Base-by-base conservation (phyloP, 1,284 basidiomycete species). In the Sanguinoderma infundibulare region DNA sequence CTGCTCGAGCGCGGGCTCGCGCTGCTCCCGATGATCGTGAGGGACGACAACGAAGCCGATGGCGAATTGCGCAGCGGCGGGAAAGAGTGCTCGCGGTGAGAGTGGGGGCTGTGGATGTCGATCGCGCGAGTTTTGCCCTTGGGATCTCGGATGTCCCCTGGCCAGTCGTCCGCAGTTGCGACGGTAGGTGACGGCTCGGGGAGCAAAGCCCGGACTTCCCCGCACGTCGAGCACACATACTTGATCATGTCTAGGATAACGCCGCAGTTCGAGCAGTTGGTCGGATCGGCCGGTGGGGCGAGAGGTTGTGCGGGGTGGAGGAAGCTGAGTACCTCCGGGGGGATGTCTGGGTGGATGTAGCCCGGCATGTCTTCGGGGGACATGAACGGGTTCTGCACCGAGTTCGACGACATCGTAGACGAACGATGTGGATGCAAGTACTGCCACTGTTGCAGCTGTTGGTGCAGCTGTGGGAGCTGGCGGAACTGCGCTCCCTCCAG, bases 151-250 rank as follows among this genome's bases (percentile, higher is more conserved):
- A n/a, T n/a, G n/a, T n/a, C n/a, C n/a, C n/a, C n/a, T 40, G 51
- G 46, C 15, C 54, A n/a, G 30, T 32, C 56, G 36, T 69, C 61
- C 36, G 49, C 32, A 3, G 49, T 51, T 3, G 49, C 49, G 30
- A 46, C 42, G 20, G 42, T 46, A 10, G 49, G 32, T 12, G 49
- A 34, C 20, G 61, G 66, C 60, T 62, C 64, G 3, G 39, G 12
- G 70, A 69, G 6, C 83, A 50, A 64, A 7, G 77, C 83, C 54
- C 81, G 75, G 76, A 87, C 90, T 75, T 92, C 91, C 14, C 94
- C 94, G 69, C 94, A 96, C 24, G 87, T 90, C 7, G 87, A 84
- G 70, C 94, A 97, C 15, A 95, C 89, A 72, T 96, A 96, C 53
- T 92, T 88, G 74, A 96, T 87, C 22, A 86, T 82, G 60, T 94